Conservation (phyloP, 1,284 basidiomycete genomes). For the Pseudozyma thailandica region DNA sequence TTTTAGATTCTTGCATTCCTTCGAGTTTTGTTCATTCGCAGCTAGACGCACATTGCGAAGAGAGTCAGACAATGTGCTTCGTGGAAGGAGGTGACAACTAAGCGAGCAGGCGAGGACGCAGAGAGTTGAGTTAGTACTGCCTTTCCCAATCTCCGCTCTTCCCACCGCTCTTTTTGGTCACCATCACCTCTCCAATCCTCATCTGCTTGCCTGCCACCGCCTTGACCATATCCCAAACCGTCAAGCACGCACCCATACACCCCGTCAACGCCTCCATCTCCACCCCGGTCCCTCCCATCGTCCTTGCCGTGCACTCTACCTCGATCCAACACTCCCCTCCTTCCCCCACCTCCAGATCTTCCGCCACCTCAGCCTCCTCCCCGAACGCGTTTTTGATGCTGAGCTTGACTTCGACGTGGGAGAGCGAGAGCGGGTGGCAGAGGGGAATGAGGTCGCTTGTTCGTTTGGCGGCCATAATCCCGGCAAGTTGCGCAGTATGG, state of each 20-base stretch:
- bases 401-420: constrained; percentile 76
- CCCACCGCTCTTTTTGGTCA: constrained; percentile 79
- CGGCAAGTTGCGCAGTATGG: constrained; percentile 82
- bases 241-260: constrained; percentile 80
- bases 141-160: constrained; percentile 73
- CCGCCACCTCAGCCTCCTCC: not conserved
- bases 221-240: constrained; percentile 93
- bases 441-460: constrained; percentile 78
- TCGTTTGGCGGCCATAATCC: constrained; percentile 85
- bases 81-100: not conserved
- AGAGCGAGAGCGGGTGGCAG: constrained; percentile 81
- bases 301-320: constrained; percentile 51
- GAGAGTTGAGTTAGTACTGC: not conserved
- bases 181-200: constrained; percentile 74
- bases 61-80: too few species aligned
- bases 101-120: not conserved
- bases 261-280: constrained; percentile 94
- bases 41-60: too few species aligned
- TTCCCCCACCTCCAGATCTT: not conserved
- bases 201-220: constrained; percentile 85
- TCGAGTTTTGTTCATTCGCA: too few species aligned
- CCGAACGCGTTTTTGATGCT: constrained; percentile 54
- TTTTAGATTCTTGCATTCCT: not conserved
- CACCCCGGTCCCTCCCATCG: constrained; percentile 73
- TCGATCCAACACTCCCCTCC: constrained; percentile 33